These are phyloP conservation scores for Oemleria cerasiformis DNA, from an alignment of 306 rosid genomes.

Conservation along the genomic window DNA sequence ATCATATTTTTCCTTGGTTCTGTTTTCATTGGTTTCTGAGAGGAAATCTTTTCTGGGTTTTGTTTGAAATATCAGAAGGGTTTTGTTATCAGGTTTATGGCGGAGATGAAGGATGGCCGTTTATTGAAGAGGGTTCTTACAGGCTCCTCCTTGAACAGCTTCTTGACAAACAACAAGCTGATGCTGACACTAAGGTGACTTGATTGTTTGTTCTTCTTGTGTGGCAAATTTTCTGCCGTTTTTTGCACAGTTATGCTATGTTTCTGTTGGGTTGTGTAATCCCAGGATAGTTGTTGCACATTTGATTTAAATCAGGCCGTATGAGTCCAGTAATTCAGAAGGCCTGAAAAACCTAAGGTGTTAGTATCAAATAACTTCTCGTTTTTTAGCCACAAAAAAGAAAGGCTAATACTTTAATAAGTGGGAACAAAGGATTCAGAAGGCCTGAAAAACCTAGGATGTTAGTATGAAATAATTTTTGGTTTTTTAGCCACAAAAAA, in stretches of 20 bases:
- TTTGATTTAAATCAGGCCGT: too few relatives aligned
- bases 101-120: conserved; percentile 45
- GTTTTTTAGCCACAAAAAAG: too few relatives aligned
- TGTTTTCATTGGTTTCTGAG: neutral
- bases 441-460: too few relatives aligned
- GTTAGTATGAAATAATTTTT: too few relatives aligned
- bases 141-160: conserved; percentile 38
- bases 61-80: neutral
- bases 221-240: neutral
- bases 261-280: neutral
- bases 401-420: too few relatives aligned
- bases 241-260: neutral
- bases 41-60: neutral
- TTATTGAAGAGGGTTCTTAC: conserved; percentile 49
- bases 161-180: conserved; percentile 27
- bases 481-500: too few relatives aligned
- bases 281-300: neutral
- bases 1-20: neutral
- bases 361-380: too few relatives aligned
- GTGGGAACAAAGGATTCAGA: too few relatives aligned
- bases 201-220: neutral
- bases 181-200: conserved; percentile 19
- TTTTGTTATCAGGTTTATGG: conserved; percentile 47
- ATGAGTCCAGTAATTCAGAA: too few relatives aligned
- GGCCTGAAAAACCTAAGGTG: too few relatives aligned